These are phyloP conservation scores for Alternaria consortialis DNA, from an alignment of 2,329 filamentous ascomycete species.

Conservation along the genomic window DNA sequence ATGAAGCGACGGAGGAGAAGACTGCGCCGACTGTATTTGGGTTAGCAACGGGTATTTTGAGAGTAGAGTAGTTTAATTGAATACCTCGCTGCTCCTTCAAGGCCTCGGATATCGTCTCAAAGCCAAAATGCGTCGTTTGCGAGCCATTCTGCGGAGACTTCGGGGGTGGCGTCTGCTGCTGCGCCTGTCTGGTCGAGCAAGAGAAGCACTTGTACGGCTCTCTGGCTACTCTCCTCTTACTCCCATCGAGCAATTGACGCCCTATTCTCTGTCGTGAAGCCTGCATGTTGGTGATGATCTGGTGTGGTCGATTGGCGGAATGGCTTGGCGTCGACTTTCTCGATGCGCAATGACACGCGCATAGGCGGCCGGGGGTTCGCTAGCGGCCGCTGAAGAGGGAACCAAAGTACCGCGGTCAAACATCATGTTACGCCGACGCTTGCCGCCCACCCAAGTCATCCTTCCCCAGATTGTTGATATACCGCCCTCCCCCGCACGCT, in stretches of 20 bases:
- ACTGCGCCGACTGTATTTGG: conserved; percentile 75
- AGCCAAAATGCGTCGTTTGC: conserved; percentile 87
- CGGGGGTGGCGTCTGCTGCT: conserved; percentile 50
- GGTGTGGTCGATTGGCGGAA: conserved; percentile 12
- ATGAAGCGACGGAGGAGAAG: conserved; percentile 92
- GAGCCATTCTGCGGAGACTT: conserved; percentile 53
- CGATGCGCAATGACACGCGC: conserved; percentile 42
- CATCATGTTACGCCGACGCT: conserved; percentile 38
- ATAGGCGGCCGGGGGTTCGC: not conserved
- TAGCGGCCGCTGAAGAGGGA: conserved; percentile 14
- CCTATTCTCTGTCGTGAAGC: conserved; percentile 36
- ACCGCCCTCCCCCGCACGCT: conserved; percentile 21
- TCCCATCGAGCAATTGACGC: conserved; percentile 43
- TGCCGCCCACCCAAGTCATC: conserved; percentile 34
- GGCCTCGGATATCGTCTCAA: conserved; percentile 80
- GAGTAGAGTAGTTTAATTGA: not conserved
- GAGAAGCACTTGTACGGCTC: conserved; percentile 61
- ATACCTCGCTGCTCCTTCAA: conserved; percentile 76
- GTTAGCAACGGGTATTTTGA: conserved; percentile 26
- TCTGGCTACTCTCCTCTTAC: conserved; percentile 20
- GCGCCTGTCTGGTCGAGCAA: conserved; percentile 54
- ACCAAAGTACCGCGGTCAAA: not conserved
- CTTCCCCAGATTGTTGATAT: conserved; percentile 36
- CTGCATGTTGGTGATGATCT: conserved; percentile 38
- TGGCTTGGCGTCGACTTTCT: conserved; percentile 44